These are phyloP conservation scores for Camelina laxa DNA, from an alignment of 345 rosid genomes.

Conservation along the genomic window DNA sequence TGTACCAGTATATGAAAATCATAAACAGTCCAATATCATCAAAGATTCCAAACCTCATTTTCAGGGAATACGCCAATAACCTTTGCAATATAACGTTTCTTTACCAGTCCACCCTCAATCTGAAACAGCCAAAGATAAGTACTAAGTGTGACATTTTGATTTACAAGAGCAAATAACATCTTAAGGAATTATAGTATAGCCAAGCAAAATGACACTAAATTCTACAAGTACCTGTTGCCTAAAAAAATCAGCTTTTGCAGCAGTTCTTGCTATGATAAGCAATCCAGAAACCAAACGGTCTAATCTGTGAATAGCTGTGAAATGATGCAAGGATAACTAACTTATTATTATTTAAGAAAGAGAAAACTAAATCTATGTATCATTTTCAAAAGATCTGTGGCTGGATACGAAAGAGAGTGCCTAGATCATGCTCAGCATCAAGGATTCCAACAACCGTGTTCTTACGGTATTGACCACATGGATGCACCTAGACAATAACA, in stretches of 20 bases:
- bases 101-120: conserved; percentile 83
- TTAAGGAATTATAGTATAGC: conserved; percentile 1
- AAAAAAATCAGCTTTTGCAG: conserved; percentile 77
- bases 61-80: conserved; percentile 80
- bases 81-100: conserved; percentile 77
- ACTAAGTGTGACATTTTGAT: neutral
- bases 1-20: neutral
- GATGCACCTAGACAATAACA: conserved; percentile 68
- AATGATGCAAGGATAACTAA: conserved; percentile 47
- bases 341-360: conserved; percentile 5
- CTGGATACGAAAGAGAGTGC: conserved; percentile 88
- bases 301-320: conserved; percentile 73
- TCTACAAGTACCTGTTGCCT: conserved; percentile 70
- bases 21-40: neutral
- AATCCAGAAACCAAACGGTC: conserved; percentile 94
- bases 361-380: conserved; percentile 7
- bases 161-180: conserved; percentile 13
- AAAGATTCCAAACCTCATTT: conserved; percentile 58
- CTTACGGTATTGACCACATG: conserved; percentile 96
- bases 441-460: conserved; percentile 96
- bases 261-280: conserved; percentile 87
- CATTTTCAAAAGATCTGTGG: neutral
- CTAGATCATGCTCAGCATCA: conserved; percentile 81
- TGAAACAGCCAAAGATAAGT: conserved; percentile 40
- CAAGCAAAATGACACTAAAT: neutral